Conservation (phyloP, 805 yeast genomes). For the Peterozyma toletana region DNA sequence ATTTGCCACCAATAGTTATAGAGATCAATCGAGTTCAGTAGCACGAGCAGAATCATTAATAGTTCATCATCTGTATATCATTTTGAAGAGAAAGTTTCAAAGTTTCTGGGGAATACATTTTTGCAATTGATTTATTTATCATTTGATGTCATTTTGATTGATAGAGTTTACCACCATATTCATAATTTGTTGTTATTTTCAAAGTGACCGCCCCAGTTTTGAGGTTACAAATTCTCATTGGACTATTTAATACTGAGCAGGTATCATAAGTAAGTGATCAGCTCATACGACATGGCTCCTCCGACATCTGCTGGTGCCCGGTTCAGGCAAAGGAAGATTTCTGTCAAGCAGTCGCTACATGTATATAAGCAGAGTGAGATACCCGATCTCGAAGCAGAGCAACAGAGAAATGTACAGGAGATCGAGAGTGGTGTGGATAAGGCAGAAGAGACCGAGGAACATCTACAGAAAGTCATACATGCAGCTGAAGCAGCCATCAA, state of each 20-base stretch:
- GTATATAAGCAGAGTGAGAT: constrained; percentile 73
- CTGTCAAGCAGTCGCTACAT: constrained; percentile 81
- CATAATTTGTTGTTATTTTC: neutral
- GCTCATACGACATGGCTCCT: constrained; percentile 21
- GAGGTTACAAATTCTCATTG: neutral
- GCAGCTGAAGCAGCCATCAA: constrained; percentile 66
- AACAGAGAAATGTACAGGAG: constrained; percentile 80
- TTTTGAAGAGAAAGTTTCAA: neutral
- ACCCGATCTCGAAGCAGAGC: constrained; percentile 72
- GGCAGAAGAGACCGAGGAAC: constrained; percentile 95
- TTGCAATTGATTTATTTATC: neutral
- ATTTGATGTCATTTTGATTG: neutral
- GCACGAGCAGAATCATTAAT: neutral
- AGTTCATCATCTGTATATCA: neutral
- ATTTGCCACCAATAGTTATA: neutral
- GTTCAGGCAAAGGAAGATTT: constrained; percentile 90
- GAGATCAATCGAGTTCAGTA: neutral
- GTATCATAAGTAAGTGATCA: neutral
- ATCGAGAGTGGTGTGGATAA: constrained; percentile 98
- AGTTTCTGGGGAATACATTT: neutral
- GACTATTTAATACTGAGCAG: neutral
- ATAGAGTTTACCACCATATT: neutral
- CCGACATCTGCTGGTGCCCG: constrained; percentile 50
- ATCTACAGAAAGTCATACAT: constrained; percentile 83
- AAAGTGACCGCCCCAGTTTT: neutral